Conservation (phyloP, 495 filamentous ascomycete species). For the Penicillium diatomitis region DNA sequence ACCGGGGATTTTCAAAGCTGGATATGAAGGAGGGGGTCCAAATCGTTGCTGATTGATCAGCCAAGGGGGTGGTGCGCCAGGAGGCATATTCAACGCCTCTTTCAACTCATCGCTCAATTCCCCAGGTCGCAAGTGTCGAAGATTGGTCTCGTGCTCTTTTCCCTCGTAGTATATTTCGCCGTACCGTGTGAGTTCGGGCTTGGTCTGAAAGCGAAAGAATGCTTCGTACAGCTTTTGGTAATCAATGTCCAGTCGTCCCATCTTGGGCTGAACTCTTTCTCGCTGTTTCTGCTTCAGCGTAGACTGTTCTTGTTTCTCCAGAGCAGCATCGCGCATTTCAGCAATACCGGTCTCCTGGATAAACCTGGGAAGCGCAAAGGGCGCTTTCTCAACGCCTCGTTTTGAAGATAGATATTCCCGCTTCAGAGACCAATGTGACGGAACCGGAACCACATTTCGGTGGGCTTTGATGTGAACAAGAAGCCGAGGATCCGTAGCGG, state of each 20-base stretch:
- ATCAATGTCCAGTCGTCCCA: constrained; percentile 95
- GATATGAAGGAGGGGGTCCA: constrained; percentile 88
- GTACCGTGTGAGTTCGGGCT: constrained; percentile 86
- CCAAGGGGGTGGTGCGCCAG: constrained; percentile 92
- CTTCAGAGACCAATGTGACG: constrained; percentile 88
- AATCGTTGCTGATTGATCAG: constrained; percentile 92
- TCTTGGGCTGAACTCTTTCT: constrained; percentile 89
- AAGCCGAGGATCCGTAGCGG: constrained; percentile 80
- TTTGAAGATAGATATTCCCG: constrained; percentile 95
- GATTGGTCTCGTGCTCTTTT: constrained; percentile 95
- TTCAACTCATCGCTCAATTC: constrained; percentile 84
- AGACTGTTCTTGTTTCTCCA: constrained; percentile 90
- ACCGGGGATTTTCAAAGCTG: constrained; percentile 83
- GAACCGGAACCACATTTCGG: constrained; percentile 92
- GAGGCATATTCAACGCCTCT: constrained; percentile 89
- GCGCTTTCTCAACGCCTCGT: constrained; percentile 87
- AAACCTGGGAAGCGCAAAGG: constrained; percentile 90
- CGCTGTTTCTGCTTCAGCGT: constrained; percentile 90
- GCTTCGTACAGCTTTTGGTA: constrained; percentile 97
- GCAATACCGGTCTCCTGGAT: constrained; percentile 96
- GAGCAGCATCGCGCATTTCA: constrained; percentile 92
- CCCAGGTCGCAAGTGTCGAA: constrained; percentile 79
- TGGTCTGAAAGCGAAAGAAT: constrained; percentile 95
- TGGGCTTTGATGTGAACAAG: constrained; percentile 91
- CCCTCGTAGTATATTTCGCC: constrained; percentile 98